Evolutionary conservation across 805 yeast genomes (phyloP).

Genomic region (Ogataea angusta): DNA sequence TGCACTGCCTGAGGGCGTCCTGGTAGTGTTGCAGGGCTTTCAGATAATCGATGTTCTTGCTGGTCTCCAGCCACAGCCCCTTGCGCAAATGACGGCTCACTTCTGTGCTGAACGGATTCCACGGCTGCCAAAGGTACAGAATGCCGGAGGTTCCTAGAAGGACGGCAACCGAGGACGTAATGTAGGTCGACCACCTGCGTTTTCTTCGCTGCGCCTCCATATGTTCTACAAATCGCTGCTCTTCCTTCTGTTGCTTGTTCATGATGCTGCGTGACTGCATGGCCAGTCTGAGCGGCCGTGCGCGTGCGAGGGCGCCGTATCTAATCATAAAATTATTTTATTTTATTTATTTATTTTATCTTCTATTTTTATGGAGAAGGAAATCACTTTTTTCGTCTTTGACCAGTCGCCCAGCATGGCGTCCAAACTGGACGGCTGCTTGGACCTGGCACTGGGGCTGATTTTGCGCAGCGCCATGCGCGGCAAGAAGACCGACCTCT

Average conservation of each 20-base stretch:
- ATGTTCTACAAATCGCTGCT: slow-evolving; percentile 7
- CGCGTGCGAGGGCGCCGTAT: background rate
- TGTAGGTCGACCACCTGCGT: slow-evolving; percentile 14
- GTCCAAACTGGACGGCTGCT: slow-evolving; percentile 36
- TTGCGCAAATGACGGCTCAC: slow-evolving; percentile 72
- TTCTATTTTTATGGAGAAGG: slow-evolving; percentile 16
- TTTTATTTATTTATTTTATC: background rate
- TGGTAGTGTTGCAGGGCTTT: slow-evolving; percentile 70
- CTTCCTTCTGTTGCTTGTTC: slow-evolving; percentile 12
- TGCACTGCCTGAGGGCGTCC: slow-evolving; percentile 66
- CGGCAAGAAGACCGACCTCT: slow-evolving; percentile 27
- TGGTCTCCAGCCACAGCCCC: slow-evolving; percentile 82
- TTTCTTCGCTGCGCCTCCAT: slow-evolving; percentile 10
- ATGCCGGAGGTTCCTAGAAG: slow-evolving; percentile 19
- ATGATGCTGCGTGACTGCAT: background rate
- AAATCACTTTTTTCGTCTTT: slow-evolving; percentile 38
- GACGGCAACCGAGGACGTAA: slow-evolving; percentile 16
- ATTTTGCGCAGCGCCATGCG: slow-evolving; percentile 30
- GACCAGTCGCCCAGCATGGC: slow-evolving; percentile 49
- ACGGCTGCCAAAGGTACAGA: slow-evolving; percentile 33
- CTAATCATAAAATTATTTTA: slow-evolving; percentile 2
- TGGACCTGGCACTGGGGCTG: slow-evolving; percentile 41
- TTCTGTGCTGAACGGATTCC: slow-evolving; percentile 31
- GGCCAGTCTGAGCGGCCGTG: background rate
- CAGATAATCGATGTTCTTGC: slow-evolving; percentile 59